Evolutionary conservation across 805 yeast species (phyloP).

Genomic region (Metschnikowia proteae): DNA sequence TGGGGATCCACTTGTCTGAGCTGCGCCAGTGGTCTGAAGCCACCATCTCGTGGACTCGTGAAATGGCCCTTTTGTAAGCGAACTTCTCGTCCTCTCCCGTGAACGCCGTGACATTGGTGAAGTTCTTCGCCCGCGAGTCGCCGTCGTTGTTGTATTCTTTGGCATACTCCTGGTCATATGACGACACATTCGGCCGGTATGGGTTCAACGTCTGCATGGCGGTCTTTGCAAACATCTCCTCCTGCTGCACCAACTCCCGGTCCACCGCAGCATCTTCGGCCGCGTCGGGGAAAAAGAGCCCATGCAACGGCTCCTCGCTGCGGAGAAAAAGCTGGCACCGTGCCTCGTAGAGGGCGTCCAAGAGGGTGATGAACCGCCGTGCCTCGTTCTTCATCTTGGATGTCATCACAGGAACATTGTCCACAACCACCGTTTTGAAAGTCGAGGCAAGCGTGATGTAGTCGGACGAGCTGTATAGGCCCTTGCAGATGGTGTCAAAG

Average conservation of each 20-base stretch:
- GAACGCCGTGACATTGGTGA: constrained; percentile 49
- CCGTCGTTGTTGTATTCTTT: constrained; percentile 15
- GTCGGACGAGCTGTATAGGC: constrained; percentile 61
- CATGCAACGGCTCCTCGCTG: constrained; percentile 46
- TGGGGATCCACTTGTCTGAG: constrained; percentile 51
- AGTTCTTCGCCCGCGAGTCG: constrained; percentile 22
- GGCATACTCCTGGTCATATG: constrained; percentile 51
- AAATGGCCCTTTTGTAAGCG: constrained; percentile 68
- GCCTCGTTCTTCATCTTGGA: constrained; percentile 63
- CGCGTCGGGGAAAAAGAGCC: constrained; percentile 58
- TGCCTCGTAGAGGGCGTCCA: constrained; percentile 69
- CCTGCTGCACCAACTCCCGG: constrained; percentile 51
- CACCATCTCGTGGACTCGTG: constrained; percentile 59
- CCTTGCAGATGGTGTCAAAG: constrained; percentile 53
- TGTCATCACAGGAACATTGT: constrained; percentile 58
- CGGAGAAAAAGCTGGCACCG: constrained; percentile 57
- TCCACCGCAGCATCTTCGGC: constrained; percentile 25
- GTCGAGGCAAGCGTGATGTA: constrained; percentile 63
- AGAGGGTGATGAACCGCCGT: constrained; percentile 57
- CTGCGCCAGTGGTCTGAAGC: constrained; percentile 50
- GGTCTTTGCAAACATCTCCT: constrained; percentile 67
- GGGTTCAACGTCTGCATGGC: constrained; percentile 58
- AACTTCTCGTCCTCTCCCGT: constrained; percentile 77
- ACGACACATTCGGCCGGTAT: constrained; percentile 63
- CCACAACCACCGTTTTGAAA: constrained; percentile 54